These are phyloP conservation scores for Clarireedia paspali DNA, from an alignment of 2,329 filamentous ascomycete genomes.

Conservation along the genomic window DNA sequence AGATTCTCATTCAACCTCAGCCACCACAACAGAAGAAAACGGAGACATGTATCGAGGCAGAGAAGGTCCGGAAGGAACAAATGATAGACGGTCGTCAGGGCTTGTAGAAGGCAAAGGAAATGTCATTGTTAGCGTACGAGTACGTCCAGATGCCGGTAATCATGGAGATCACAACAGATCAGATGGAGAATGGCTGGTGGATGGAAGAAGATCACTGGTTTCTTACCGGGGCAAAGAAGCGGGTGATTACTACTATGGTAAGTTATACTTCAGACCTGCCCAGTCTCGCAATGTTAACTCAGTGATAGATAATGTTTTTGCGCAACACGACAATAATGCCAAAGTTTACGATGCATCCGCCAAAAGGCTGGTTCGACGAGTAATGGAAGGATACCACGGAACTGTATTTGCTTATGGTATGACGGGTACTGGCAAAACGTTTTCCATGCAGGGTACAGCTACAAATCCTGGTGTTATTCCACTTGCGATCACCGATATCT, in stretches of 20 bases:
- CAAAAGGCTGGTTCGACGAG: constrained; percentile 86
- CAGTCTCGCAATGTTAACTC: constrained; percentile 15
- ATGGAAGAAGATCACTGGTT: constrained; percentile 74
- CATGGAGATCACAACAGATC: constrained; percentile 49
- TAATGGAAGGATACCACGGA: constrained; percentile 98
- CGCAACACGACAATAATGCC: constrained; percentile 86
- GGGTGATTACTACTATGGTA: constrained; percentile 89
- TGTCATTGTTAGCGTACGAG: constrained; percentile 89
- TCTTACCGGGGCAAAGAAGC: constrained; percentile 82
- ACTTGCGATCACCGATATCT: constrained; percentile 95
- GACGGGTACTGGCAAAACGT: constrained; percentile 98
- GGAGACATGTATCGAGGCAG: constrained; percentile 44
- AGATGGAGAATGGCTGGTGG: constrained; percentile 87
- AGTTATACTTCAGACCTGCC: constrained; percentile 24
- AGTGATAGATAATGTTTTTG: constrained; percentile 83
- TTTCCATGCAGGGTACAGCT: constrained; percentile 98
- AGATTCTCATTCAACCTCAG: constrained; percentile 85
- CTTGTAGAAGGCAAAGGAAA: constrained; percentile 75
- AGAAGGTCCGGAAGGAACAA: constrained; percentile 19
- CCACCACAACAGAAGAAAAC: constrained; percentile 78
- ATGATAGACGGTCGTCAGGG: constrained; percentile 39
- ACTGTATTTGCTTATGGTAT: constrained; percentile 99
- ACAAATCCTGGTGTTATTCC: constrained; percentile 95
- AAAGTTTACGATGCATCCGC: constrained; percentile 91
- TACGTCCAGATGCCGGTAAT: constrained; percentile 71